phyloP scores from a whole-genome alignment of 2,329 filamentous ascomycete species.

The Metarhizium rileyi region DNA sequence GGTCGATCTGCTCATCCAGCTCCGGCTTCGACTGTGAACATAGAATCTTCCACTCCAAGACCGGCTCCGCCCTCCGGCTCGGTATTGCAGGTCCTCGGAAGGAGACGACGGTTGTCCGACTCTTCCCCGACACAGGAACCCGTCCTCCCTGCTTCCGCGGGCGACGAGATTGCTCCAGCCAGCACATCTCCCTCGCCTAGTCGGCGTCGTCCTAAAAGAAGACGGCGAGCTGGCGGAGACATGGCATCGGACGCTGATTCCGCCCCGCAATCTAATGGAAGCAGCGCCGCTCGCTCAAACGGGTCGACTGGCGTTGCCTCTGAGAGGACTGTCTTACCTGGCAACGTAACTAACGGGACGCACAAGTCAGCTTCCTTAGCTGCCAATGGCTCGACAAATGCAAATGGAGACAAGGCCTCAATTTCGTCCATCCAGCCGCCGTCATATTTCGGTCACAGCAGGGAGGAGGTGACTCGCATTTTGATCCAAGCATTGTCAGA shows the following conservation, averaged over 20 bases:
- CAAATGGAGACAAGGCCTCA: slow-evolving; percentile 20
- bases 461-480: slow-evolving; percentile 87
- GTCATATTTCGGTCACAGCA: slow-evolving; percentile 72
- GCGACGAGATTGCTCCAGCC: slow-evolving; percentile 12
- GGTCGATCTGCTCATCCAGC: slow-evolving; percentile 16
- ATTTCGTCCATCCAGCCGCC: slow-evolving; percentile 10
- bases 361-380: slow-evolving; percentile 31
- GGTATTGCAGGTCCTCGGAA: slow-evolving; percentile 37
- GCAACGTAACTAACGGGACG: slow-evolving; percentile 34
- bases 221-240: slow-evolving; percentile 44
- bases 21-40: slow-evolving; percentile 27
- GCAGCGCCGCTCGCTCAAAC: slow-evolving; percentile 27
- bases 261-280: slow-evolving; percentile 45
- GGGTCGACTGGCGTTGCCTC: slow-evolving; percentile 28
- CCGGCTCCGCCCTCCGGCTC: slow-evolving; percentile 16
- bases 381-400: slow-evolving; percentile 45
- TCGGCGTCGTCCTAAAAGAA: slow-evolving; percentile 31
- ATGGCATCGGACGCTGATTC: slow-evolving; percentile 55
- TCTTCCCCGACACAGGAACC: slow-evolving; percentile 26
- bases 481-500: slow-evolving; percentile 85
- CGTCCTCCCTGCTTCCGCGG: slow-evolving; percentile 14
- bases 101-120: slow-evolving; percentile 40
- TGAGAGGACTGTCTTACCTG: slow-evolving; percentile 14
- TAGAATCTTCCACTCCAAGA: slow-evolving; percentile 27
- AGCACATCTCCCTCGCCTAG: slow-evolving; percentile 8